These are phyloP conservation scores for Glarea lozoyensis DNA, from an alignment of 495 filamentous ascomycete genomes.

Conservation along the genomic window DNA sequence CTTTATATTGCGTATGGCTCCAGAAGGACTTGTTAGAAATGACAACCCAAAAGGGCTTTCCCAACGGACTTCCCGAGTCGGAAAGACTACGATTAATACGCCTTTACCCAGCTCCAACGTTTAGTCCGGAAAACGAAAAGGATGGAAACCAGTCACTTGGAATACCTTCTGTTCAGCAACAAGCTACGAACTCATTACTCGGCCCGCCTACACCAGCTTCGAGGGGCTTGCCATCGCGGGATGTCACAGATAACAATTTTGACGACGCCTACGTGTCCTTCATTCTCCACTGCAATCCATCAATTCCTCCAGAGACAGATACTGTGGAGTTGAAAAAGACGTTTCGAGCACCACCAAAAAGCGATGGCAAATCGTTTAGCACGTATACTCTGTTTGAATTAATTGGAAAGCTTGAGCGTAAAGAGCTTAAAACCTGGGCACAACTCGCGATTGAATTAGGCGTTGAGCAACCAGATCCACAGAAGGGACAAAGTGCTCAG, in stretches of 20 bases:
- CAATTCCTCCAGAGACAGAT: slow-evolving; percentile 61
- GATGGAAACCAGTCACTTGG: too few species aligned
- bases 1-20: too few species aligned
- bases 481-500: slow-evolving; percentile 87
- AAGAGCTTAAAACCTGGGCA: slow-evolving; percentile 95
- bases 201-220: background rate
- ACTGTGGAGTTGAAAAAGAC: slow-evolving; percentile 65
- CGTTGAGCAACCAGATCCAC: slow-evolving; percentile 75
- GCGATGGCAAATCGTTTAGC: slow-evolving; percentile 87
- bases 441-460: slow-evolving; percentile 82
- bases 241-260: slow-evolving; percentile 64
- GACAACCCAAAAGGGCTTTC: too few species aligned
- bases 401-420: slow-evolving; percentile 70
- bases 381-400: slow-evolving; percentile 75
- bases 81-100: too few species aligned
- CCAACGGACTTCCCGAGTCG: too few species aligned
- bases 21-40: too few species aligned
- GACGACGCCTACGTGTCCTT: slow-evolving; percentile 85
- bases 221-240: slow-evolving; percentile 50
- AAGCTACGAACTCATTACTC: too few species aligned
- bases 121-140: too few species aligned
- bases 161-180: too few species aligned
- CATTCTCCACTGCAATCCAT: slow-evolving; percentile 86
- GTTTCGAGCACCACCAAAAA: slow-evolving; percentile 80
- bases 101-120: too few species aligned